These are phyloP conservation scores for Paracamarosporium sp. DNA, from an alignment of 2,329 filamentous ascomycete species.

Conservation along the genomic window DNA sequence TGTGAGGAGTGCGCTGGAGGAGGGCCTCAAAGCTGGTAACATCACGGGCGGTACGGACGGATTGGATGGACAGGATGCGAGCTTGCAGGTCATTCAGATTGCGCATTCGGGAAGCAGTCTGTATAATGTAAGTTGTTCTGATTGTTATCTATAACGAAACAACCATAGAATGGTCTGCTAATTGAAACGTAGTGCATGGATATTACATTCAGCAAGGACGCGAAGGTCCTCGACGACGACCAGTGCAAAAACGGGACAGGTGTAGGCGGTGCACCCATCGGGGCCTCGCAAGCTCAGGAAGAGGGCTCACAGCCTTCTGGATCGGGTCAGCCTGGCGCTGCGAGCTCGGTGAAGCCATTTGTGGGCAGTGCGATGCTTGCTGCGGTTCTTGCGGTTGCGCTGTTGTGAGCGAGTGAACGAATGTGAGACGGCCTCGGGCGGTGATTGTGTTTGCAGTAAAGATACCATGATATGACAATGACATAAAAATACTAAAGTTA, in stretches of 20 bases:
- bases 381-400: constrained; percentile 24
- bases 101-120: constrained; percentile 48
- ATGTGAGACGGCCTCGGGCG: too few species aligned
- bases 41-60: constrained; percentile 16
- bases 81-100: constrained; percentile 55
- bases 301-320: not conserved
- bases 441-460: not conserved
- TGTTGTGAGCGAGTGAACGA: constrained; percentile 2
- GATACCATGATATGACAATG: not conserved
- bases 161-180: constrained; percentile 4
- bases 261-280: constrained; percentile 33
- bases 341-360: constrained; percentile 18
- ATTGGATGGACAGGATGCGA: constrained; percentile 50
- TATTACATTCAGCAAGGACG: constrained; percentile 50
- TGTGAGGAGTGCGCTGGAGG: constrained; percentile 23
- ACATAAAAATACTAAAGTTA: too few species aligned
- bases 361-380: constrained; percentile 26
- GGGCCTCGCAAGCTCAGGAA: constrained; percentile 18
- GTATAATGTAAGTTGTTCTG: constrained; percentile 48
- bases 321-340: constrained; percentile 16
- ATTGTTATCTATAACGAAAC: too few species aligned
- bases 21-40: constrained; percentile 23
- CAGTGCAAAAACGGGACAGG: constrained; percentile 50
- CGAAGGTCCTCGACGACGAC: constrained; percentile 43
- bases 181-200: constrained; percentile 49